These are phyloP conservation scores for Lodderomyces beijingensis DNA, from an alignment of 1,139 yeast genomes.

Conservation along the genomic window DNA sequence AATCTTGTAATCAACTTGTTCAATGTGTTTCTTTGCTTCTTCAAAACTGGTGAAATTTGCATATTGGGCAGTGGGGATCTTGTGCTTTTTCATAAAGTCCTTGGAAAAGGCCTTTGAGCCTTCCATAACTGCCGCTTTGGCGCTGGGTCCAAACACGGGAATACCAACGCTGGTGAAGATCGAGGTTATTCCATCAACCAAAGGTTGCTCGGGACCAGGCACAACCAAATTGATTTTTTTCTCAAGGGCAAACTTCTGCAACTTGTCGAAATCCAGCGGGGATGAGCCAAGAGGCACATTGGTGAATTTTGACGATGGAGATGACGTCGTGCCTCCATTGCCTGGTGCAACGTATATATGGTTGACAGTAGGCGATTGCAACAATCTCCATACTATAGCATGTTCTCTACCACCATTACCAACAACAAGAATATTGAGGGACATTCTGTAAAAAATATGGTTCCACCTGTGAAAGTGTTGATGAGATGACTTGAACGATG, in stretches of 20 bases:
- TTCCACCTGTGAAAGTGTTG: too few species aligned
- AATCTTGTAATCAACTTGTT: conserved; percentile 63
- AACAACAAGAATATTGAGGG: conserved; percentile 69
- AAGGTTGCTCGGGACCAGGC: conserved; percentile 99
- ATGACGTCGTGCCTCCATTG: conserved; percentile 88
- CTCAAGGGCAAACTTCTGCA: conserved; percentile 65
- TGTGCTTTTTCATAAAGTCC: conserved; percentile 86
- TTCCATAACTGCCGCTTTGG: conserved; percentile 88
- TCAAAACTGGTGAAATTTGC: conserved; percentile 74
- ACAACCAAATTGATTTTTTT: conserved; percentile 70
- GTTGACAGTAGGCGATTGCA: conserved; percentile 69
- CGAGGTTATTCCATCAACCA: conserved; percentile 85
- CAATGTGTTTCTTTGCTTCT: conserved; percentile 68
- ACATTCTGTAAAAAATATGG: too few species aligned
- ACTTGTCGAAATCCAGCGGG: conserved; percentile 54
- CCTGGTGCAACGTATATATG: conserved; percentile 93
- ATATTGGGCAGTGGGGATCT: conserved; percentile 91
- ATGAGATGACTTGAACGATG: too few species aligned
- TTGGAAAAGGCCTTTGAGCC: conserved; percentile 96
- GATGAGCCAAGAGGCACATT: conserved; percentile 65
- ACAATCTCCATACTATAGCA: conserved; percentile 88
- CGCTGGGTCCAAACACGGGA: conserved; percentile 94
- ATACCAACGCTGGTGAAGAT: conserved; percentile 75
- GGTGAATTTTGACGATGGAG: conserved; percentile 51
- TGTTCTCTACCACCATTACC: conserved; percentile 99